Percentiles rank a stretch among this genome's conserved stretches.
Conservation (phyloP, 768 basidiomycete species). For the Lactarius deliciosus region DNA sequence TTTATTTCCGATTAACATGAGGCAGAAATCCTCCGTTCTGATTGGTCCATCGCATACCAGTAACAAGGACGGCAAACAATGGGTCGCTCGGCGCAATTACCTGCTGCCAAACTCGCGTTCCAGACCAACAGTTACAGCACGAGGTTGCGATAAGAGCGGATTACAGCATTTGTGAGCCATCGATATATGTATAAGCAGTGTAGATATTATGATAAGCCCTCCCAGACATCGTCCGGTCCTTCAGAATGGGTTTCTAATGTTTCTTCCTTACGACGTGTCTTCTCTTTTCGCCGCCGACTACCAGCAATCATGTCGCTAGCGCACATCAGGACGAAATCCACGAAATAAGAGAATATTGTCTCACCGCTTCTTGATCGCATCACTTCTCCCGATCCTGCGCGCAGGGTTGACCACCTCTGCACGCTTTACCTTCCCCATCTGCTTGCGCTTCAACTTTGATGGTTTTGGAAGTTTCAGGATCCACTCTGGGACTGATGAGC, state of each 20-base stretch:
- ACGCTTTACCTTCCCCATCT: constrained; percentile 83
- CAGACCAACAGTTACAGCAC: neutral
- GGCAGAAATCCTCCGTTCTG: constrained; percentile 1
- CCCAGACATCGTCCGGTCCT: constrained; percentile 6
- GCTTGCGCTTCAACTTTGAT: constrained; percentile 79
- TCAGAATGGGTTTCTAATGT: neutral
- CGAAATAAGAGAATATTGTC: constrained; percentile 25
- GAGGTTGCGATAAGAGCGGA: constrained; percentile 1
- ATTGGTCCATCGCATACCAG: constrained; percentile 14
- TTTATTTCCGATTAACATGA: neutral
- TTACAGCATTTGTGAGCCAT: neutral
- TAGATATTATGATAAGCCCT: neutral
- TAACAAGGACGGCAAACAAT: constrained; percentile 22
- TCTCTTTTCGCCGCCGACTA: constrained; percentile 62
- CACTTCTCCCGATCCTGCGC: constrained; percentile 62
- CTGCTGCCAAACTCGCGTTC: neutral
- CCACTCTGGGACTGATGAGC: constrained; percentile 90
- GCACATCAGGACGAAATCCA: constrained; percentile 18
- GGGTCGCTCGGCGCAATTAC: neutral
- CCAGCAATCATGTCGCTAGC: constrained; percentile 31
- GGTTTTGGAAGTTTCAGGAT: constrained; percentile 94
- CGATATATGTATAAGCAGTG: neutral
- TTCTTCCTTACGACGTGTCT: constrained; percentile 43
- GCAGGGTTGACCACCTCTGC: constrained; percentile 73
- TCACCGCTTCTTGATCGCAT: constrained; percentile 73